Base-by-base conservation (phyloP, 345 rosid species). In the Clausena lansium region DNA sequence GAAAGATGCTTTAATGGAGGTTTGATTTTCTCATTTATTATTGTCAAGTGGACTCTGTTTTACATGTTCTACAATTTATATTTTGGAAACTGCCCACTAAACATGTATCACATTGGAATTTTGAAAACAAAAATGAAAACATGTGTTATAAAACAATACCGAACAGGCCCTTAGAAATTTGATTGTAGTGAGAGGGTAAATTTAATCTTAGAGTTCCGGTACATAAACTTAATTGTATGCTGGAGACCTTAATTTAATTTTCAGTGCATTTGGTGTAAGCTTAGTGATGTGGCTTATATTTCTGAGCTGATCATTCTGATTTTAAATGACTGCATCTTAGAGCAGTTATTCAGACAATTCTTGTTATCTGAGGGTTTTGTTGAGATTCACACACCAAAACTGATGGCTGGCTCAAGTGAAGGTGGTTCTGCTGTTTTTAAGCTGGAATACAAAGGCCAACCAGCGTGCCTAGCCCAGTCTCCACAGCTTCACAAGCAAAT, bases 401-500 rank as follows among this genome's bases (percentile, higher is more conserved):
- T 95, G 75, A 90, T 88, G 59, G 97, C 90, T 63, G 98, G 98
- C 68, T 88, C 93, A 32, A 95, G 98, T 83, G 99, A 95, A 85
- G 99, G 97, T 32, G 98, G 98, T 67, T 82, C 99, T 82, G 91
- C 99, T 84, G 97, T 95, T 20, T 95, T 92, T 87, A 84, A 74
- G 82, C 77, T 95, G 81, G 96, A 95, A 54, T 96, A 96, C 90
- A 93, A 91, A 80, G 98, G 99, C 63, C 92, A 84, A 67, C 84
- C 88, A 36, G 98, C 98, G 8, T 95, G 98, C 86, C 80, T 95
- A 69, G 97, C 98, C 15, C 99, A 93, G 81, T 93, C 97, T 39
- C 98, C 99, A 81, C 98, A 93, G 73, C 94, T 93, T 80, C 97
- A 93, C 77, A 93, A 93, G 86, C 97, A 95, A 80, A 93, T 93